Evolutionary conservation across 176 grass and related monocot genomes (phyloP).

Genomic region (Oryza glaberrima): DNA sequence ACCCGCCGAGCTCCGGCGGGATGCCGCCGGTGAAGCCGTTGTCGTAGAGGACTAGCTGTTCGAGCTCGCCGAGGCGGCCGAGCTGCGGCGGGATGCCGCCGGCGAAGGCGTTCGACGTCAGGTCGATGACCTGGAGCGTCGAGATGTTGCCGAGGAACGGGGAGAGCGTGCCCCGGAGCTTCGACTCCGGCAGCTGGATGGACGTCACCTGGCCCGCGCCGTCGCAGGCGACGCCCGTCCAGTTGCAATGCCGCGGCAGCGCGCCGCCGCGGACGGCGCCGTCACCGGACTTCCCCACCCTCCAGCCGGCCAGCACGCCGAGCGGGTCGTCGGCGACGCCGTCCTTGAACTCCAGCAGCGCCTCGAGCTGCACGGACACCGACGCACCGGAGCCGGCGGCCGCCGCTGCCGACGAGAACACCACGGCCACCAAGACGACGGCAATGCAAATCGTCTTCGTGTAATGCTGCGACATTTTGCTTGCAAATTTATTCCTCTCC

Average conservation of each 20-base stretch:
- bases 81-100: conserved; percentile 65
- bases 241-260: conserved; percentile 62
- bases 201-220: conserved; percentile 52
- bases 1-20: conserved; percentile 34
- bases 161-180: conserved; percentile 65
- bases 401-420: neutral
- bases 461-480: conserved; percentile 24
- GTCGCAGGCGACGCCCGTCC: conserved; percentile 73
- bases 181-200: conserved; percentile 45
- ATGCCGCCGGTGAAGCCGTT: conserved; percentile 40
- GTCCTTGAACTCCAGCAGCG: conserved; percentile 78
- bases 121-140: conserved; percentile 72
- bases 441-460: neutral
- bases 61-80: conserved; percentile 50
- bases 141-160: conserved; percentile 86
- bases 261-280: conserved; percentile 3
- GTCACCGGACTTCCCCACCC: neutral
- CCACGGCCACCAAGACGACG: rapidly evolving
- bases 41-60: conserved; percentile 6
- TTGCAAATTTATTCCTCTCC: neutral
- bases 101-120: conserved; percentile 55
- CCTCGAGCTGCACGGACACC: conserved; percentile 57
- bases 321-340: conserved; percentile 61
- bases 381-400: neutral
- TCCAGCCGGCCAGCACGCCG: conserved; percentile 61